phyloP scores from a whole-genome alignment of 31 red algal species.

The Endocladia muricata region DNA sequence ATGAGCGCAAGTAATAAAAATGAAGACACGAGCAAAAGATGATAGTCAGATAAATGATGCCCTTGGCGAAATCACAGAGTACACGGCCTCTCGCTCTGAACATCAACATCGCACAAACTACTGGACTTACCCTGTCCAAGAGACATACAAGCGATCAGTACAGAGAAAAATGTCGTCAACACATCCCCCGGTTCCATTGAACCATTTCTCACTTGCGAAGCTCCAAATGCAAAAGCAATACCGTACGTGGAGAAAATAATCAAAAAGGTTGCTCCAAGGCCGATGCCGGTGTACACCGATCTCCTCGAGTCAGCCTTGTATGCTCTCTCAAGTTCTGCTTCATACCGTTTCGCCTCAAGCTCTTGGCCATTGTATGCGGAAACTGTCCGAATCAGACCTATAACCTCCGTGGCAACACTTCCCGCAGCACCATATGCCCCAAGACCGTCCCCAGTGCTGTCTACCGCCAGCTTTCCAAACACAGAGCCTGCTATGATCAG shows the following conservation, averaged over 20 bases:
- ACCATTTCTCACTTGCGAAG: conserved; percentile 39
- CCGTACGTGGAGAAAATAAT: conserved; percentile 79
- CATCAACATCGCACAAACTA: background rate
- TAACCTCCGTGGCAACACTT: conserved; percentile 61
- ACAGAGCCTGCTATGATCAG: conserved; percentile 34
- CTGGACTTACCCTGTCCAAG: conserved; percentile 68
- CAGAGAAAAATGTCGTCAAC: conserved; percentile 84
- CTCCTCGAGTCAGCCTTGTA: conserved; percentile 51
- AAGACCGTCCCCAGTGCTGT: conserved; percentile 28
- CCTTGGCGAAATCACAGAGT: background rate
- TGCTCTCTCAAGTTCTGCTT: conserved; percentile 25
- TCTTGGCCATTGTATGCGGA: conserved; percentile 77
- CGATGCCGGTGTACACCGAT: conserved; percentile 32
- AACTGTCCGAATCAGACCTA: conserved; percentile 73
- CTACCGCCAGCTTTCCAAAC: conserved; percentile 60
- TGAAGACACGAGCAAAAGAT: background rate
- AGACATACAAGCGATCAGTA: conserved; percentile 78
- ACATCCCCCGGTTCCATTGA: conserved; percentile 55
- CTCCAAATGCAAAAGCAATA: conserved; percentile 81
- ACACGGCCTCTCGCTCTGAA: background rate
- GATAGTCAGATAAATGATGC: background rate
- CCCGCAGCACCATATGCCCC: conserved; percentile 76
- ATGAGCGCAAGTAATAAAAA: background rate
- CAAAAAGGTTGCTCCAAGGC: conserved; percentile 82
- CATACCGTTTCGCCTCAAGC: conserved; percentile 71